phyloP scores from a whole-genome alignment of 2,329 filamentous ascomycete species.

The Nemania diffusa region DNA sequence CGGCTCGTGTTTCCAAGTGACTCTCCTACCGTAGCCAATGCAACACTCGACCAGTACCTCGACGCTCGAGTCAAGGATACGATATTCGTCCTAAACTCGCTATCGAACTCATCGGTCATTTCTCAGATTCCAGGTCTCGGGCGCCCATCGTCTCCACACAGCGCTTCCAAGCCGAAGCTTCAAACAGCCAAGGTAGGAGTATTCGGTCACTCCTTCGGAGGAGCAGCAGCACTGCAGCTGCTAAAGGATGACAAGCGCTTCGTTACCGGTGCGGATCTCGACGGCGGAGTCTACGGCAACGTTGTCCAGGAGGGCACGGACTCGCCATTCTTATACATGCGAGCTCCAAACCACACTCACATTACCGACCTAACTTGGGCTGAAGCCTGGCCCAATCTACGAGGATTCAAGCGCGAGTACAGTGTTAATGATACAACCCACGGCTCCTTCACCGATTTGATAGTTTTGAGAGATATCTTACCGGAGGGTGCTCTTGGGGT shows the following conservation, averaged over 20 bases:
- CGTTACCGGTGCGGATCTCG: conserved; percentile 54
- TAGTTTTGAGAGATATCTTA: conserved; percentile 27
- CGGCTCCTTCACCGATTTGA: conserved; percentile 28
- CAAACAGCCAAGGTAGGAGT: conserved; percentile 47
- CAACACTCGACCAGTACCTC: conserved; percentile 6
- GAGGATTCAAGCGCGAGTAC: conserved; percentile 38
- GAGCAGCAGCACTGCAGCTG: conserved; percentile 50
- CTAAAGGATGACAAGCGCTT: conserved; percentile 47
- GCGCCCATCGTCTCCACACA: not conserved
- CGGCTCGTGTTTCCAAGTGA: conserved; percentile 41
- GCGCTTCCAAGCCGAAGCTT: conserved; percentile 46
- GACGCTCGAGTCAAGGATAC: conserved; percentile 52
- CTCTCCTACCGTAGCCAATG: conserved; percentile 37
- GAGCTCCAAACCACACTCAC: conserved; percentile 28
- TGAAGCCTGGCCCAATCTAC: conserved; percentile 30
- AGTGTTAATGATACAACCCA: conserved; percentile 43
- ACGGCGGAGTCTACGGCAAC: conserved; percentile 50
- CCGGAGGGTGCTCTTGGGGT: conserved; percentile 8
- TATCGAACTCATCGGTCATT: conserved; percentile 39
- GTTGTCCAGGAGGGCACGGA: conserved; percentile 31
- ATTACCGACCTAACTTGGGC: conserved; percentile 30
- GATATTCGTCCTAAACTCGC: conserved; percentile 52
- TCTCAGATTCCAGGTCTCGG: conserved; percentile 51
- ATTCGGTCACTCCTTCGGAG: conserved; percentile 55
- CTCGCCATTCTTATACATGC: conserved; percentile 35